Percentiles rank a stretch among this genome's conserved stretches.
Conservation (phyloP, 257 asterid species). For the Schizonepeta tenuifolia region DNA sequence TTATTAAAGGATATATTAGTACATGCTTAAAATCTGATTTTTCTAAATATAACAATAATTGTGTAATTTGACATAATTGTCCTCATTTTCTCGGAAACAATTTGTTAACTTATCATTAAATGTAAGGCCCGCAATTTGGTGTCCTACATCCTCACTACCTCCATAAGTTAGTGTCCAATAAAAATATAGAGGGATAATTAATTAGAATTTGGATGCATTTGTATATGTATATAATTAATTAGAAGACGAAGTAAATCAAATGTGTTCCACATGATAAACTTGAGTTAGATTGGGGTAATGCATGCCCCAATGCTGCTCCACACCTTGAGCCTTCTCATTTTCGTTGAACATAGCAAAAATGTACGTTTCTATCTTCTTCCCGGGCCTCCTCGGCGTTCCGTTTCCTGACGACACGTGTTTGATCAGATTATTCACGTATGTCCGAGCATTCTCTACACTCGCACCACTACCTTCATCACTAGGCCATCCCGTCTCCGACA, state of each 20-base stretch:
- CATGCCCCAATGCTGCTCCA: slow-evolving; percentile 19
- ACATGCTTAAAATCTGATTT: too few relatives aligned
- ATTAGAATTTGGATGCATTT: too few relatives aligned
- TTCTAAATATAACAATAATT: too few relatives aligned
- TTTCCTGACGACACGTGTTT: slow-evolving; percentile 38
- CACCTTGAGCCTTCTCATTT: neutral
- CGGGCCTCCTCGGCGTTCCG: slow-evolving; percentile 54
- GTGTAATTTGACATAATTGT: too few relatives aligned
- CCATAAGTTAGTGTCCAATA: too few relatives aligned
- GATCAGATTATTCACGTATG: slow-evolving; percentile 40
- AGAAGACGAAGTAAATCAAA: slow-evolving; percentile 3
- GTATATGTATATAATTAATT: too few relatives aligned
- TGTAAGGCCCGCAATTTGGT: too few relatives aligned
- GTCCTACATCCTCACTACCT: too few relatives aligned
- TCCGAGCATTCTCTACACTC: slow-evolving; percentile 42
- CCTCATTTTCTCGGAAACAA: too few relatives aligned
- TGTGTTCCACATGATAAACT: slow-evolving; percentile 46
- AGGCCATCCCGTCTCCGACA: slow-evolving; percentile 65
- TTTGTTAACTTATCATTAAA: too few relatives aligned
- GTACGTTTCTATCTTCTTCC: slow-evolving; percentile 38
- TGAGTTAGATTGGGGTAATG: slow-evolving; percentile 37
- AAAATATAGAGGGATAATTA: too few relatives aligned
- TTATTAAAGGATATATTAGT: too few relatives aligned
- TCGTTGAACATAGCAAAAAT: slow-evolving; percentile 48
- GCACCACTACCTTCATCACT: slow-evolving; percentile 42